phyloP scores from a whole-genome alignment of 108 stramenopile species.

The Chaetoceros muelleri region DNA sequence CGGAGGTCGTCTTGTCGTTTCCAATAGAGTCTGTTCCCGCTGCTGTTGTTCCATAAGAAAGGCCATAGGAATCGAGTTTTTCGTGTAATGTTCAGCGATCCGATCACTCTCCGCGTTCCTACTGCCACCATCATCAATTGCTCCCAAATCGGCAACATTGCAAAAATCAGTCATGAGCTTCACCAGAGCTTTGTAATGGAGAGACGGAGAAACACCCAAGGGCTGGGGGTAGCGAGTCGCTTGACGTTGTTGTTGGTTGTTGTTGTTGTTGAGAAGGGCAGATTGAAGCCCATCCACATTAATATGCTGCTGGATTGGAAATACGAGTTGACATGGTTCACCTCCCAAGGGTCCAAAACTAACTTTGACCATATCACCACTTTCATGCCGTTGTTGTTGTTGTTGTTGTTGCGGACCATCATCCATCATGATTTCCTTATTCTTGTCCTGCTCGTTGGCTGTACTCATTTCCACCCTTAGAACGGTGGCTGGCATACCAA shows the following conservation, averaged over 20 bases:
- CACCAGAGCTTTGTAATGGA: constrained; percentile 56
- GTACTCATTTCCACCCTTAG: constrained; percentile 13
- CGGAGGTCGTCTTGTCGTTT: neutral
- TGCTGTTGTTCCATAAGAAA: neutral
- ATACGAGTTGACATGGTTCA: constrained; percentile 15
- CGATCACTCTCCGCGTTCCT: neutral
- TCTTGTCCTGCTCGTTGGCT: neutral
- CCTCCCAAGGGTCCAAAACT: constrained; percentile 13
- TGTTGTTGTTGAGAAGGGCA: constrained; percentile 15
- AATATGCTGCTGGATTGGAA: constrained; percentile 42
- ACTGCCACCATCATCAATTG: constrained; percentile 7
- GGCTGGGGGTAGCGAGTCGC: too few species aligned
- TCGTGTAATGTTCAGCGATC: neutral
- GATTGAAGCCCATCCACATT: constrained; percentile 54
- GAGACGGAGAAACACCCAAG: constrained; percentile 23
- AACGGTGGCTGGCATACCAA: constrained; percentile 23
- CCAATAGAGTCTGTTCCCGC: neutral
- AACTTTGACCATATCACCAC: constrained; percentile 6
- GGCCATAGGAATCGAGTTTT: neutral
- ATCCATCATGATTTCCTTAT: neutral
- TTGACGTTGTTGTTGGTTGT: too few species aligned
- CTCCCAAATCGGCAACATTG: constrained; percentile 39
- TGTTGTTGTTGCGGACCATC: neutral
- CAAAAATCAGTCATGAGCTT: constrained; percentile 37
- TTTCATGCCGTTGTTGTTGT: neutral